Conservation (phyloP, 2,329 filamentous ascomycete species). For the Neopestalotiopsis clavispora region DNA sequence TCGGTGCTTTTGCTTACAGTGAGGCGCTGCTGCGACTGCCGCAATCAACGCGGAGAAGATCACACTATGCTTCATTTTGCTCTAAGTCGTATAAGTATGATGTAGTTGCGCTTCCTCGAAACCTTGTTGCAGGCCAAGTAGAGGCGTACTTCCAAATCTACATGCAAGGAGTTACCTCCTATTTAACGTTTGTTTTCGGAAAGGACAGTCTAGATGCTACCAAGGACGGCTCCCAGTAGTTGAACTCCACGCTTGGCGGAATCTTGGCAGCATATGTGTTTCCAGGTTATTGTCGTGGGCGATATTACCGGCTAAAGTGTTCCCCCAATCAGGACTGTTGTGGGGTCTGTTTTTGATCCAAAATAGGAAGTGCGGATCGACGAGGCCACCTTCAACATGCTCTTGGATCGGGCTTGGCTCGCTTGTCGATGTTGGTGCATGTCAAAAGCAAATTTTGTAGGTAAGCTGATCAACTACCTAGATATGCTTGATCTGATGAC, state of each 20-base stretch:
- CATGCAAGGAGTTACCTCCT: too few species aligned
- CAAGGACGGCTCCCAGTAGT: background rate
- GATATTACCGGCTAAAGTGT: constrained; percentile 12
- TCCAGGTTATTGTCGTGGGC: background rate
- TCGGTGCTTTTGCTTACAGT: too few species aligned
- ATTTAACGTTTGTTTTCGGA: too few species aligned
- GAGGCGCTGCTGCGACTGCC: too few species aligned
- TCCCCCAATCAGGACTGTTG: background rate
- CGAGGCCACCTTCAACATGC: background rate
- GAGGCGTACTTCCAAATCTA: too few species aligned
- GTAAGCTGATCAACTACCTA: background rate
- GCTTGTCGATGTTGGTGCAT: background rate
- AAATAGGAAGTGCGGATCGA: constrained; percentile 7
- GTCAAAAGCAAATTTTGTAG: background rate
- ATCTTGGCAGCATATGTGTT: background rate
- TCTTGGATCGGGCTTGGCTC: background rate
- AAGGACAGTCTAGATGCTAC: too few species aligned
- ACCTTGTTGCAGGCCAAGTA: too few species aligned
- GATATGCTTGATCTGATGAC: background rate
- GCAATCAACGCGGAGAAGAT: too few species aligned
- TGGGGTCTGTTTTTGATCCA: background rate
- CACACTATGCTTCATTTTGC: too few species aligned
- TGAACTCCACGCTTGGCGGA: background rate
- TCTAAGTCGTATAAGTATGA: too few species aligned
- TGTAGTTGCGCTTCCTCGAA: background rate